Conservation (phyloP, 352 stramenopile genomes). For the Pseudoperonospora humuli region DNA sequence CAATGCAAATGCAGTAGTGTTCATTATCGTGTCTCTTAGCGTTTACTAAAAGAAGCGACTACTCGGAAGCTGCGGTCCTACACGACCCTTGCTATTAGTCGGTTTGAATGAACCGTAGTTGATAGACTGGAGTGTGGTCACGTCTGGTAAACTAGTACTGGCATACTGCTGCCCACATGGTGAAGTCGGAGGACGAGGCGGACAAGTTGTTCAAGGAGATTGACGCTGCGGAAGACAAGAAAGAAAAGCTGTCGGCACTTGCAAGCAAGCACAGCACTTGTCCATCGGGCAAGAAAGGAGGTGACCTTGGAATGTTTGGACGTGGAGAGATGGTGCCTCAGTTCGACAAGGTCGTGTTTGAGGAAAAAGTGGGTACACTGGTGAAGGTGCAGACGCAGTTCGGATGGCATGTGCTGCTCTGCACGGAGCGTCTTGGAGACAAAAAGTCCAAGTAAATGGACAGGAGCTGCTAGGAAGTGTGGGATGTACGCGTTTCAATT, state of each 20-base stretch:
- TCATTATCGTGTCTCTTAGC: no score
- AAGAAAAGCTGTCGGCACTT: conserved; percentile 46
- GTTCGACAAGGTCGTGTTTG: conserved; percentile 67
- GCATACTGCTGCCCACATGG: no score
- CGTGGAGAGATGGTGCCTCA: conserved; percentile 66
- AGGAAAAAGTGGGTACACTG: conserved; percentile 42
- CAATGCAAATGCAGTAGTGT: no score
- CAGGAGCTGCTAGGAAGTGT: no score
- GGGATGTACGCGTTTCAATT: no score
- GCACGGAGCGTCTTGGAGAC: conserved; percentile 47
- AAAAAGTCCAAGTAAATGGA: conserved; percentile 28
- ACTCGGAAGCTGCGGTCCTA: no score
- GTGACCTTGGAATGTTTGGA: conserved; percentile 60
- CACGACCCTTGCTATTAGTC: no score
- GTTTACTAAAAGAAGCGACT: no score
- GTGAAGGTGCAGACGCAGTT: conserved; percentile 68
- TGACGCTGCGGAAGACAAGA: conserved; percentile 40
- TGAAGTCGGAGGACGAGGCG: conserved; percentile 44
- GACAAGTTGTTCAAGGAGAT: conserved; percentile 54
- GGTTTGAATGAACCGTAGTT: no score
- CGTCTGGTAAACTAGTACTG: no score
- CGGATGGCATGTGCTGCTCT: conserved; percentile 71
- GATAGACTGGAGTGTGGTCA: no score
- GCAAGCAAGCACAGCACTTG: conserved; percentile 44
- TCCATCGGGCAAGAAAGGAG: conserved; percentile 52